Percentiles rank a stretch among this genome's conserved stretches.
These are phyloP conservation scores for Protea cynaroides DNA, from an alignment of 164 flowering plant species.

Conservation along the genomic window DNA sequence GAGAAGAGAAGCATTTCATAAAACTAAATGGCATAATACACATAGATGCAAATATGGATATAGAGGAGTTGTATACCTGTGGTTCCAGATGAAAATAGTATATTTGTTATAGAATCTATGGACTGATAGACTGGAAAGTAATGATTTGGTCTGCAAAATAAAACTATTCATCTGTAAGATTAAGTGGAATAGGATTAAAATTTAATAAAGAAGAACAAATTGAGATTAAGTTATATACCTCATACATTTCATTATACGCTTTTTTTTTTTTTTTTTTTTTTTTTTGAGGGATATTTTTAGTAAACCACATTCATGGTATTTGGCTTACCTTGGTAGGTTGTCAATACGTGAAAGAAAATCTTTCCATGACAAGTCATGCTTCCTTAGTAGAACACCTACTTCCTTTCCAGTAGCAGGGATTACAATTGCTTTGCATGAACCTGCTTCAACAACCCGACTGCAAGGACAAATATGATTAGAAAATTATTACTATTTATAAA, in stretches of 20 bases:
- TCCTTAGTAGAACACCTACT: conserved; percentile 47
- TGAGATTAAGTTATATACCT: too few species aligned
- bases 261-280: too few species aligned
- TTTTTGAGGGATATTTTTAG: neutral
- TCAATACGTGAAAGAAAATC: conserved; percentile 47
- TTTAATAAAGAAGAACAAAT: too few species aligned
- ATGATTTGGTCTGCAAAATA: conserved; percentile 41
- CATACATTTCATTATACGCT: too few species aligned
- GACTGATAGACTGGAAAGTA: conserved; percentile 62
- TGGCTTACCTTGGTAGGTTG: conserved; percentile 51
- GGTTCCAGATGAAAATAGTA: conserved; percentile 96
- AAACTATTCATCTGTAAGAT: neutral
- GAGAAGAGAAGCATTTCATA: neutral
- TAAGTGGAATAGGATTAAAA: neutral
- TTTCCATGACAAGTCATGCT: conserved; percentile 73
- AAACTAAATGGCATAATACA: neutral
- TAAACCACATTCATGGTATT: neutral
- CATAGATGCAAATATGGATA: neutral
- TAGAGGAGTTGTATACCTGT: conserved; percentile 46
- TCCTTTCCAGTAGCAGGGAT: conserved; percentile 65
- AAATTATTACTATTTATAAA: neutral
- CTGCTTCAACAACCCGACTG: conserved; percentile 84
- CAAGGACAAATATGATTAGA: conserved; percentile 11
- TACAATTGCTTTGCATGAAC: conserved; percentile 56
- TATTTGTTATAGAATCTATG: conserved; percentile 51